These are phyloP conservation scores for Neopestalotiopsis rosae DNA, from an alignment of 2,329 filamentous ascomycete genomes.

Conservation along the genomic window DNA sequence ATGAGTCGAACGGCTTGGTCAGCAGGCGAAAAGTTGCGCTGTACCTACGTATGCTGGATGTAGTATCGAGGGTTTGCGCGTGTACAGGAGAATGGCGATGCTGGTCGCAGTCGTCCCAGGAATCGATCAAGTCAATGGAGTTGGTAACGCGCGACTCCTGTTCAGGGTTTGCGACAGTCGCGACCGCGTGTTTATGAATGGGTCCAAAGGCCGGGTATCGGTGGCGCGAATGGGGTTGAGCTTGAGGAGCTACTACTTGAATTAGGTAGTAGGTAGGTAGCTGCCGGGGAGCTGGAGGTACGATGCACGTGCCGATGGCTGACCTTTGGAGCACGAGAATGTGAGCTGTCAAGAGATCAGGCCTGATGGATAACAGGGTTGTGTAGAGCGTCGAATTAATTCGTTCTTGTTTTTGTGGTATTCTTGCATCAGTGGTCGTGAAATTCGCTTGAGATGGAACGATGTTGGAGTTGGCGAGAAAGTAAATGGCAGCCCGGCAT, in stretches of 20 bases:
- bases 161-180: slow-evolving; percentile 16
- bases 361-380: no score
- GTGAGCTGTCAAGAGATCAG: no score
- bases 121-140: not conserved
- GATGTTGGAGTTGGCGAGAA: slow-evolving; percentile 6
- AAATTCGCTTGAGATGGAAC: not conserved
- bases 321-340: no score
- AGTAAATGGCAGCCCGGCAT: not conserved
- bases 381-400: no score
- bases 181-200: slow-evolving; percentile 14
- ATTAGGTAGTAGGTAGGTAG: not conserved
- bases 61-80: not conserved
- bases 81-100: not conserved
- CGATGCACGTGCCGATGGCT: no score
- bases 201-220: not conserved
- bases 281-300: no score
- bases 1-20: not conserved
- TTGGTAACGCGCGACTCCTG: slow-evolving; percentile 2
- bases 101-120: not conserved
- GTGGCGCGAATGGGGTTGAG: not conserved
- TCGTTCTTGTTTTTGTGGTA: not conserved
- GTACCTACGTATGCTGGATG: not conserved
- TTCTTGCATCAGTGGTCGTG: not conserved
- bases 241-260: not conserved
- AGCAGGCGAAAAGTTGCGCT: not conserved